phyloP scores from a whole-genome alignment of 176 grass and related monocot genomes.

The Zoysia japonica region DNA sequence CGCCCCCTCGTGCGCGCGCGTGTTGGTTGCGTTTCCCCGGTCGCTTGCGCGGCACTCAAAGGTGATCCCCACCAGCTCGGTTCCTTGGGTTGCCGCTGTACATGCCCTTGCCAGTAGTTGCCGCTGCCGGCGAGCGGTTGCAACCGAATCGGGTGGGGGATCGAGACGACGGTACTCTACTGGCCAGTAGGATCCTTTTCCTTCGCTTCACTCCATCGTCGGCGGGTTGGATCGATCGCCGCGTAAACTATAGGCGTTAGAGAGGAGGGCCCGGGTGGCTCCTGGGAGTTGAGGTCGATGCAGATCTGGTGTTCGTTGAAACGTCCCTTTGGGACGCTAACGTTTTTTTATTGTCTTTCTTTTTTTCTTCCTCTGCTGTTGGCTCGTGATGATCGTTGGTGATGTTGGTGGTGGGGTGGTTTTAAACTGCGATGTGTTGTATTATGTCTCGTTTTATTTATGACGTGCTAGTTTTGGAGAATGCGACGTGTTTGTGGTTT shows the following conservation, averaged over 20 bases:
- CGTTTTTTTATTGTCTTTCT: background rate
- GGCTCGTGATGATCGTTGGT: background rate
- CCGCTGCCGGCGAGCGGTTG: slow-evolving; percentile 25
- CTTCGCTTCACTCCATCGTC: slow-evolving; percentile 25
- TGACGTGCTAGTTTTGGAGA: background rate
- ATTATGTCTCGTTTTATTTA: background rate
- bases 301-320: slow-evolving; percentile 50
- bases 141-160: slow-evolving; percentile 41
- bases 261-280: no score
- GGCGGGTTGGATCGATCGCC: slow-evolving; percentile 5
- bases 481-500: background rate
- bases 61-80: slow-evolving; percentile 3
- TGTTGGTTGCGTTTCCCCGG: slow-evolving; percentile 20
- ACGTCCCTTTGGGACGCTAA: slow-evolving; percentile 16
- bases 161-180: background rate
- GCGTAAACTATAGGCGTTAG: slow-evolving; percentile 27
- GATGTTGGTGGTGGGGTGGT: slow-evolving; percentile 5
- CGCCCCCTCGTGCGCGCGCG: slow-evolving; percentile 12
- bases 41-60: slow-evolving; percentile 54
- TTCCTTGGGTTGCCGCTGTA: background rate
- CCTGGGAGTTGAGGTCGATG: slow-evolving; percentile 17
- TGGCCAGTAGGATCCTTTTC: background rate
- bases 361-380: background rate
- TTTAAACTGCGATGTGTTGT: slow-evolving; percentile 10
- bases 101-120: background rate